Evolutionary conservation across 257 asterid species (phyloP).

Genomic region (Echites panduratus): DNA sequence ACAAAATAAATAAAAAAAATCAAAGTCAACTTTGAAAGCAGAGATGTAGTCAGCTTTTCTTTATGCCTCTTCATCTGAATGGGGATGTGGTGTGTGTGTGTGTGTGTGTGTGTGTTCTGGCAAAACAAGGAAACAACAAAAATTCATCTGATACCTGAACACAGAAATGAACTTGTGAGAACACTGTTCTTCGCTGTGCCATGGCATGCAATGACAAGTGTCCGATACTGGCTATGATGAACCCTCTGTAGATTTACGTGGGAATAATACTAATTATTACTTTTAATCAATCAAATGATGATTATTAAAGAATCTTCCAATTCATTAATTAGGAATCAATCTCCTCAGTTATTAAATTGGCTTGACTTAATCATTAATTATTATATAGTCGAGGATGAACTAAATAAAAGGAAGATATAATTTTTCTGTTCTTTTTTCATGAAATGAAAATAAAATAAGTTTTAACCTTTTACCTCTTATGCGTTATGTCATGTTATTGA

Average conservation of each 20-base stretch:
- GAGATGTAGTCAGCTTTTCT: background rate
- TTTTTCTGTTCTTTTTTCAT: too few relatives aligned
- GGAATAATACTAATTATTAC: background rate
- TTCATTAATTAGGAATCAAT: background rate
- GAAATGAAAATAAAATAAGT: too few relatives aligned
- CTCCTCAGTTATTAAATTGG: background rate
- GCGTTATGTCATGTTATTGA: too few relatives aligned
- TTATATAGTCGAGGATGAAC: background rate
- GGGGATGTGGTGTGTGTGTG: too few relatives aligned
- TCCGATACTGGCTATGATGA: too few relatives aligned
- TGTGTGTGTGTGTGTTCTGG: slow-evolving; percentile 3
- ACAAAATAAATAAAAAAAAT: background rate
- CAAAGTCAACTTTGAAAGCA: slow-evolving; percentile 13
- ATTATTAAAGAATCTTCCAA: slow-evolving; percentile 2
- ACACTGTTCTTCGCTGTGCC: background rate
- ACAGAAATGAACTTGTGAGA: background rate
- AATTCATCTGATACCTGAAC: background rate
- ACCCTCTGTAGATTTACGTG: background rate
- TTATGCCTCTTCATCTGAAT: too few relatives aligned
- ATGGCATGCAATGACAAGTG: background rate
- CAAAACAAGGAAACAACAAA: background rate
- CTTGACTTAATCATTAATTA: slow-evolving; percentile 3
- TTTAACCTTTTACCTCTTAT: too few relatives aligned
- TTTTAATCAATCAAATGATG: background rate
- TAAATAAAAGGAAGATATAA: background rate